Percentiles rank a stretch among this genome's conserved stretches.
Evolutionary conservation across 495 filamentous ascomycete genomes (phyloP).

Genomic region (Daldinia decipiens): DNA sequence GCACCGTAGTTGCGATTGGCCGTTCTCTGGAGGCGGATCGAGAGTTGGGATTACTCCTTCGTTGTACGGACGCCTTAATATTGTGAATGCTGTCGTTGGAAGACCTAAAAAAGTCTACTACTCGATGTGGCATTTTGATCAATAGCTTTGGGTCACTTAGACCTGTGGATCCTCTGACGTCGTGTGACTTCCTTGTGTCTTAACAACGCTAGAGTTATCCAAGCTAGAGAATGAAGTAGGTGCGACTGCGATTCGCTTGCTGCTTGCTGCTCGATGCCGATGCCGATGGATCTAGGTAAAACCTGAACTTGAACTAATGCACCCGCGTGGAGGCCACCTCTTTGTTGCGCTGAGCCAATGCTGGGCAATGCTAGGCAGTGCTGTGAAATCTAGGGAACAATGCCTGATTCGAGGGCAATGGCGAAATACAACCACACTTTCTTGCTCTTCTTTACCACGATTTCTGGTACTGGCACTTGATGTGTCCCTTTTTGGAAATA

Average conservation of each 20-base stretch:
- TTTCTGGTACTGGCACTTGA: not conserved
- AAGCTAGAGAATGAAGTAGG: not conserved
- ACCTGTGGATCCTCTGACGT: conserved; percentile 19
- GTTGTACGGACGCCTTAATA: conserved; percentile 49
- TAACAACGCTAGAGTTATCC: not conserved
- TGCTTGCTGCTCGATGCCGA: not conserved
- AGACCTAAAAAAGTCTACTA: conserved; percentile 60
- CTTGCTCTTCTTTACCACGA: not conserved
- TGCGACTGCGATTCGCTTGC: conserved; percentile 15
- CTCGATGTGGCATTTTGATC: conserved; percentile 61
- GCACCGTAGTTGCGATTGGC: conserved; percentile 48
- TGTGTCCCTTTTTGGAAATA: conserved; percentile 19
- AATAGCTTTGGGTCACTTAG: conserved; percentile 9
- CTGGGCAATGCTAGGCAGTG: not conserved
- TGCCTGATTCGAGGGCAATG: conserved; percentile 38
- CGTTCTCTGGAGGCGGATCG: conserved; percentile 42
- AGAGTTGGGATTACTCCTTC: conserved; percentile 40
- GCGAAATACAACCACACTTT: conserved; percentile 22
- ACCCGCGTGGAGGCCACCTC: conserved; percentile 28
- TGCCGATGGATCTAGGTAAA: conserved; percentile 5
- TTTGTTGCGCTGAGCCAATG: not conserved
- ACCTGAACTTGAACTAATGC: conserved; percentile 30
- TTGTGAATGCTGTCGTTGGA: conserved; percentile 50
- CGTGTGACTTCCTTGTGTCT: conserved; percentile 14
- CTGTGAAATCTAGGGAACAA: conserved; percentile 31